Evolutionary conservation across 2,329 filamentous ascomycete species (phyloP), one percentile per base, ranked within the genome.

Genomic region (Stemphylium vesicarium): DNA sequence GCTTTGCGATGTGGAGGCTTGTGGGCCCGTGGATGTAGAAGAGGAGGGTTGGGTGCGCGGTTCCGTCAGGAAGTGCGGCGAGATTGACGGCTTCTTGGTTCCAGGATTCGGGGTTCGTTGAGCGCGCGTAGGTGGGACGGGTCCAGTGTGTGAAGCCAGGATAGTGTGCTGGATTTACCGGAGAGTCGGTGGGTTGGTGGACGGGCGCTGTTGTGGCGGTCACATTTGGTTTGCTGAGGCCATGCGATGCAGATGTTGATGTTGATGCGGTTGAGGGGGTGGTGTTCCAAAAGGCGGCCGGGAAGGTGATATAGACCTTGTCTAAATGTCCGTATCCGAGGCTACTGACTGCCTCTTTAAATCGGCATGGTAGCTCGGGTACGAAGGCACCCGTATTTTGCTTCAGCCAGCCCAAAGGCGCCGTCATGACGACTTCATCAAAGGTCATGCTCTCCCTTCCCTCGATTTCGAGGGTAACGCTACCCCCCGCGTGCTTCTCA

Each of bases 71-170:
- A 2, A 96, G 80, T 2, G 88, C 85, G 37, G 89, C 87, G 18
- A 96, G 83, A 53, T 94, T 92, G 53, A 96, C 81, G 48, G 86
- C 84, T 76, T 94, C 88, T 73, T 91, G 89, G 58, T 87, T 85
- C 90, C 91, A 95, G 56, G 80, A 76, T 5, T 81, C 65, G 1
- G 86, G 84, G 62, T 89, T 88, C 1, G 85, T 83, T 45, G 83
- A 77, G 0, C 78, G 59, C 0, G 87, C 83, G 71, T 96, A 96
- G 2, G 70, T 75, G 2, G 92, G 92, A 0, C 85, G 78, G 32
- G 92, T 82, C 84, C 91, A 96, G 68, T 92, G 87, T 38, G 86
- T 87, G 74, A 94, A 93, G 20, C 88, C 86, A 4, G 87, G 82
- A 32, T 84, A 79, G 40, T 77, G 77, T 31, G 60, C 37, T 38